Evolutionary conservation across 1,139 yeast species (phyloP), one percentile per base, ranked within the genome.

Genomic region (Lodderomyces pseudojiufengensis): DNA sequence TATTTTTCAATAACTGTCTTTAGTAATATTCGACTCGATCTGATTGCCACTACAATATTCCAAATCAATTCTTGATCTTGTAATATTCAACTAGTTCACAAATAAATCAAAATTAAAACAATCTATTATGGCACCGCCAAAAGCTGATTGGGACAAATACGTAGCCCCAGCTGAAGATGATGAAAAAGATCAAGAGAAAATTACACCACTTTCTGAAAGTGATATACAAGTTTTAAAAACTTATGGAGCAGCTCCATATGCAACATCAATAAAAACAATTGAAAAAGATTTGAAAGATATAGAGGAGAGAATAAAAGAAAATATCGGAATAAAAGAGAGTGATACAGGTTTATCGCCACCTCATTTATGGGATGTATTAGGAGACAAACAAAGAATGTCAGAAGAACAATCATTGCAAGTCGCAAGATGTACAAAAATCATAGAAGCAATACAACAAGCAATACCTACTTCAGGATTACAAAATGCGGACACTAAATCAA

Each of bases 321-420:
- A 85, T 60, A 84, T 88, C 42, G 97, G 97, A 29, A 76, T 88
- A 51, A 87, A 87, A 58, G 97, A 88, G 61, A 81, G 94, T 53
- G 97, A 92, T 59, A 90, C 97, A 1, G 98, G 98, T 12, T 72
- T 92, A 44, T 88, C 97, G 15, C 90, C 95, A 33, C 95, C 97
- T 5, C 95, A 87, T 55, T 66, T 90, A 48, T 92, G 99, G 99
- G 99, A 92, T 66, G 86, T 92, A 33, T 80, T 82, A 73, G 97
- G 97, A 15, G 99, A 92, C 62, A 85, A 86, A 59, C 95, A 87
- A 61, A 73, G 96, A 54, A 80, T 90, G 81, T 75, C 82, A 42
- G 92, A 84, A 59, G 97, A 92, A 58, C 97, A 87, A 55, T 96
- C 98, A 27, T 70, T 92, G 47, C 99, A 92, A 61, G 99, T 94